Conservation (phyloP, 1,284 basidiomycete genomes). For the Puccinia triticina region DNA sequence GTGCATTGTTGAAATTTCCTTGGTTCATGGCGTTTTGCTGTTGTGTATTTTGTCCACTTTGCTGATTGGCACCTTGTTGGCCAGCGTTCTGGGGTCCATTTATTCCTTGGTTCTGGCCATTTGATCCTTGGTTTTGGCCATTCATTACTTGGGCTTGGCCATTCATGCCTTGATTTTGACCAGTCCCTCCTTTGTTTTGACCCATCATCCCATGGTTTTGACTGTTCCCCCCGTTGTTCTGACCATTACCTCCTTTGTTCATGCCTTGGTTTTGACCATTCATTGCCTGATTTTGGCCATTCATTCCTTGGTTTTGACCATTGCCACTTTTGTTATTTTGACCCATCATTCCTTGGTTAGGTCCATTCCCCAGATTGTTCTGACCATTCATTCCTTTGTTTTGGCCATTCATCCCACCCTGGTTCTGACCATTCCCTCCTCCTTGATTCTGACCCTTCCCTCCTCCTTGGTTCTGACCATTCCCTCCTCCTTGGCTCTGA, state of each 20-base stretch:
- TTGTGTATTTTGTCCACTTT: not conserved
- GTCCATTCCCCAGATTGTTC: not conserved
- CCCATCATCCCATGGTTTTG: not conserved
- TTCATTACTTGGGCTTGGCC: conserved; percentile 2
- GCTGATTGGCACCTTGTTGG: not conserved
- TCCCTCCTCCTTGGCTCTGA: not conserved
- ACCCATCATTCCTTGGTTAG: not conserved
- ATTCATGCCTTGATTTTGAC: conserved; percentile 25
- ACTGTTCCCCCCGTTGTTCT: conserved; percentile 1
- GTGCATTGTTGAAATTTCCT: not conserved
- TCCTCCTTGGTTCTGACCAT: conserved; percentile 7
- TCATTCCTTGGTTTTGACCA: not conserved
- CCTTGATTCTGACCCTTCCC: not conserved
- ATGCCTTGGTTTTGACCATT: conserved; percentile 1
- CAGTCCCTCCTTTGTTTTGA: not conserved
- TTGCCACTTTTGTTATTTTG: not conserved
- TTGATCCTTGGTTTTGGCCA: conserved; percentile 5
- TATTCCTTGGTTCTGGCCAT: not conserved
- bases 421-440: conserved; percentile 1
- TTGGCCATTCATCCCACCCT: conserved; percentile 9
- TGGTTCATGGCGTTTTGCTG: not conserved
- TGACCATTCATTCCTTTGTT: conserved; percentile 5
- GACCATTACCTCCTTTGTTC: not conserved
- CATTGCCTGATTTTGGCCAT: not conserved
- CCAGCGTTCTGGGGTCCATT: not conserved